Base-by-base conservation (phyloP, 768 basidiomycete genomes). In the Tricholoma terreum region DNA sequence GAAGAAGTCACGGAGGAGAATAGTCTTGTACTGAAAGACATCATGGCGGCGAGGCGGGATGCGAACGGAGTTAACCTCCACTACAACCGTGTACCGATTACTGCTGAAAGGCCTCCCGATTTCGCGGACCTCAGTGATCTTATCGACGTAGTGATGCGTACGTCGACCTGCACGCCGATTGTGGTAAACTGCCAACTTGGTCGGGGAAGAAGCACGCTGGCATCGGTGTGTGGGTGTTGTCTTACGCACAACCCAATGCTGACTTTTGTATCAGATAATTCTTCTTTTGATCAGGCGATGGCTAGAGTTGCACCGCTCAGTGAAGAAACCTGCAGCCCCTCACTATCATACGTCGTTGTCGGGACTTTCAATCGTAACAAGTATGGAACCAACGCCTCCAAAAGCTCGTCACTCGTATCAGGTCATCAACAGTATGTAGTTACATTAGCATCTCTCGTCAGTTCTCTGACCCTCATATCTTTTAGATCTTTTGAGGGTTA, bases 111-210 rank as follows among this genome's bases (percentile, higher is more conserved):
- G 35, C 78, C 88, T 9, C 87, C 89, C 0, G 90, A 92, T 67
- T 86, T 85, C 67, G 71, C 83, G 21, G 89, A 91, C 64, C 74
- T 91, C 49, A 85, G 77, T 59, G 87, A 91, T 59, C 77, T 96
- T 22, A 87, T 94, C 58, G 86, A 90, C 17, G 80, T 94, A 1
- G 86, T 90, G 27, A 77, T 93, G 36, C 79, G 86, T 9, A 84
- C 85, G 5, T 81, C 87, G 6, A 78, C 81, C 19, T 80, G 83
- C 36, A 88, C 89, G 0, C 90, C 90, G 0, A 89, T 98, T 56
- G 87, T 99, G 15, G 82, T 99, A 34, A 99, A 98, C 66, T 97
- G 95, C 65, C 97, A 99, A 67, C 83, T 99, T 12, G 96, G 94
- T 4, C 80, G 93, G 30, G 95, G 96, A 9, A 80, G 97, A 64